These are phyloP conservation scores for Noccaea bulbosa DNA, from an alignment of 345 rosid genomes.

Conservation along the genomic window DNA sequence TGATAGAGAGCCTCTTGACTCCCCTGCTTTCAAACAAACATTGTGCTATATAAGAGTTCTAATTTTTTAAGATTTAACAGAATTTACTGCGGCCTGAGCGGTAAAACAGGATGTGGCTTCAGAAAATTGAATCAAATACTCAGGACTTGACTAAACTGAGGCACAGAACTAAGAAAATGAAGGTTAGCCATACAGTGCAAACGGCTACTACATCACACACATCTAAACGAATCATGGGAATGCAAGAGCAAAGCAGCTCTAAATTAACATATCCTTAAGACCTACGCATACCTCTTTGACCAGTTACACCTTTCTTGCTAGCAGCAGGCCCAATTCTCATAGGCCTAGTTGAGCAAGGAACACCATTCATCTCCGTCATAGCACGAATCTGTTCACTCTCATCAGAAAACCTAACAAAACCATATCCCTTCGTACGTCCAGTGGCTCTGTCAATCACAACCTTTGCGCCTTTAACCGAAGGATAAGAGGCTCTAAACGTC, in stretches of 20 bases:
- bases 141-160: slow-evolving; percentile 42
- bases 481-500: slow-evolving; percentile 71
- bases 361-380: slow-evolving; percentile 92
- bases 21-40: slow-evolving; percentile 96
- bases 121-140: slow-evolving; percentile 55
- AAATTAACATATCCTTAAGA: slow-evolving; percentile 1
- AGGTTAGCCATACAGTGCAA: slow-evolving; percentile 16
- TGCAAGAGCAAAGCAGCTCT: slow-evolving; percentile 10
- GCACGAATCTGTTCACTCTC: slow-evolving; percentile 85
- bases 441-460: slow-evolving; percentile 92
- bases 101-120: slow-evolving; percentile 55
- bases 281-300: slow-evolving; percentile 62
- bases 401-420: slow-evolving; percentile 86
- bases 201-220: slow-evolving; percentile 7
- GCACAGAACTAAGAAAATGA: slow-evolving; percentile 34
- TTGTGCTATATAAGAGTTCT: slow-evolving; percentile 75
- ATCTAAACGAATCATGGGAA: slow-evolving; percentile 11
- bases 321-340: slow-evolving; percentile 90
- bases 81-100: slow-evolving; percentile 57
- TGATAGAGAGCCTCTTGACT: slow-evolving; percentile 85
- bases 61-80: slow-evolving; percentile 46
- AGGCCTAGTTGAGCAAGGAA: slow-evolving; percentile 83
- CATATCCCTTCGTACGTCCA: slow-evolving; percentile 87
- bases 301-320: slow-evolving; percentile 62
- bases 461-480: slow-evolving; percentile 82